phyloP scores from a whole-genome alignment of 2,329 filamentous ascomycete species.

The Xylaria sp. region DNA sequence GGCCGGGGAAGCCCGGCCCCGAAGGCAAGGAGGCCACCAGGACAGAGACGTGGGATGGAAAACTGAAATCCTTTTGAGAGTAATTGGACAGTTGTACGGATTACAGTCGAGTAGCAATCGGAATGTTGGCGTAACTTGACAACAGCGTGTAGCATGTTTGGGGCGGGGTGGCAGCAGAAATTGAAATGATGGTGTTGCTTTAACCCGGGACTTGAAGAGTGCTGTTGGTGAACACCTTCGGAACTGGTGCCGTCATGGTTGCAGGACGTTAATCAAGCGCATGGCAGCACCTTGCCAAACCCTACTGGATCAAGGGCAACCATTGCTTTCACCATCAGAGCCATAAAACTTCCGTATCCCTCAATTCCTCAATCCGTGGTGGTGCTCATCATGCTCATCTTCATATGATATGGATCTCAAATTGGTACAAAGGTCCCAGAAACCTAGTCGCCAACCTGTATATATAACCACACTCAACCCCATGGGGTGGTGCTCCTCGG shows the following conservation, averaged over 20 bases:
- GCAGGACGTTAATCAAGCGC: neutral
- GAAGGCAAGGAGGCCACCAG: neutral
- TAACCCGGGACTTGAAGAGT: neutral
- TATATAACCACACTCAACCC: neutral
- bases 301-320: neutral
- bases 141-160: neutral
- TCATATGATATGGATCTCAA: neutral
- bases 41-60: neutral
- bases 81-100: neutral
- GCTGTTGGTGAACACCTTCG: neutral
- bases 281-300: constrained; percentile 3
- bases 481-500: neutral
- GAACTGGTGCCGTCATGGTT: neutral
- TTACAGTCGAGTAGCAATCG: neutral
- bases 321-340: neutral
- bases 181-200: neutral
- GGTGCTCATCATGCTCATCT: neutral
- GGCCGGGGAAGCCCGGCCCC: neutral
- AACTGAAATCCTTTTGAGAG: neutral
- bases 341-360: neutral
- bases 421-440: neutral
- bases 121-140: neutral
- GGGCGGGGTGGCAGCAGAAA: neutral
- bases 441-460: neutral
- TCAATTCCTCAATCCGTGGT: neutral